Conservation (phyloP, 768 basidiomycete species). For the Flagelloscypha sp. region DNA sequence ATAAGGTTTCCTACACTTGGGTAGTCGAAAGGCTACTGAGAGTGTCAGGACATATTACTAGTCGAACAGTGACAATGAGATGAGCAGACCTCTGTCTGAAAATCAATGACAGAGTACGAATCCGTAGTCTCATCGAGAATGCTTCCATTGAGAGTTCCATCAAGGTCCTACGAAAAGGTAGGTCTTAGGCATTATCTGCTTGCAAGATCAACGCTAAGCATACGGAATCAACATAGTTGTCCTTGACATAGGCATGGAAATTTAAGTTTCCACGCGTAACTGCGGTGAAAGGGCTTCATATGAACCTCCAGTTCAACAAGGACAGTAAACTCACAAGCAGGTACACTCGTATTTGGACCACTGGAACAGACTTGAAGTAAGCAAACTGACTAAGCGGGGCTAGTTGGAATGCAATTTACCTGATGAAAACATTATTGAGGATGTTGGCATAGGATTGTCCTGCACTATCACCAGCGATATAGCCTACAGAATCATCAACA, state of each 20-base stretch:
- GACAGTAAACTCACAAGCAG: constrained; percentile 17
- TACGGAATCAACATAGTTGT: constrained; percentile 27
- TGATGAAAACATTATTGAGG: constrained; percentile 27
- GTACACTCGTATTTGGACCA: constrained; percentile 23
- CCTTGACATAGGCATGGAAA: constrained; percentile 26
- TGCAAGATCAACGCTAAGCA: too few species aligned
- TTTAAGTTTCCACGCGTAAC: constrained; percentile 28
- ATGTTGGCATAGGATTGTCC: constrained; percentile 27
- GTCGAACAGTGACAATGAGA: too few species aligned
- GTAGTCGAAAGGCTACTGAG: constrained; percentile 21
- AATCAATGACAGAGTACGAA: constrained; percentile 25
- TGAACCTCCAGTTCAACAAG: neutral
- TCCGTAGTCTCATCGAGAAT: constrained; percentile 19
- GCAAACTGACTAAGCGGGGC: neutral
- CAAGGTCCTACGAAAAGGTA: neutral
- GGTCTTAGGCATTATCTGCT: neutral
- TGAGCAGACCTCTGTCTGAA: too few species aligned
- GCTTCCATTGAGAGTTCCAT: constrained; percentile 22
- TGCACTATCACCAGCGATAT: constrained; percentile 27
- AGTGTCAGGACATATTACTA: too few species aligned
- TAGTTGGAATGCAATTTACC: constrained; percentile 8
- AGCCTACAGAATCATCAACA: too few species aligned
- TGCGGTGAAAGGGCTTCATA: constrained; percentile 2
- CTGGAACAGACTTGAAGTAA: constrained; percentile 12
- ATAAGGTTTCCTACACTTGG: constrained; percentile 23